Evolutionary conservation across 2,329 filamentous ascomycete genomes (phyloP).

Genomic region (Aphanocladium album): DNA sequence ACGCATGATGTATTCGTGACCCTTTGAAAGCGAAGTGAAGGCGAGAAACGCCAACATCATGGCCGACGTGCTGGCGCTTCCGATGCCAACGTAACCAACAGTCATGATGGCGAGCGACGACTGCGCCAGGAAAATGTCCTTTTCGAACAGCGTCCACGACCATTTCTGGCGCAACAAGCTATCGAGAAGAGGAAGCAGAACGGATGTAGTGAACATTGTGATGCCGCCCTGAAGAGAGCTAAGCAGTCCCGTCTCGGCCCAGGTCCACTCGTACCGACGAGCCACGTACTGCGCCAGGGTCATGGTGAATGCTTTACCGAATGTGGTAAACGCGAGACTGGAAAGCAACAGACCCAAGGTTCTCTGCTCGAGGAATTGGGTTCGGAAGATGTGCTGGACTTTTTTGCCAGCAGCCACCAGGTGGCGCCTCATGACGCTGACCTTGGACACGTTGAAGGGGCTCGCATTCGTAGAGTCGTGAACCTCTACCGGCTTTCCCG

Average conservation of each 20-base stretch:
- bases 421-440: background rate
- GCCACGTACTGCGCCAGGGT: slow-evolving; percentile 1
- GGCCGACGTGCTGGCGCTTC: background rate
- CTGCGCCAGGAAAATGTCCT: background rate
- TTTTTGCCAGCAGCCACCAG: background rate
- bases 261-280: background rate
- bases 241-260: slow-evolving; percentile 1
- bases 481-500: background rate
- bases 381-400: background rate
- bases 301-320: background rate
- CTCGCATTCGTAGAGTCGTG: background rate
- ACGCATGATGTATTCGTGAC: slow-evolving; percentile 4
- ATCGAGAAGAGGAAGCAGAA: background rate
- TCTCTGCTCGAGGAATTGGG: background rate
- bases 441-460: background rate
- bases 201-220: background rate
- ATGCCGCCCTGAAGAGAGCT: background rate
- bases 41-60: background rate
- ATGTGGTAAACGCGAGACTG: background rate
- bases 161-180: background rate
- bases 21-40: background rate
- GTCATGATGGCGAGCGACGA: background rate
- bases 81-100: background rate
- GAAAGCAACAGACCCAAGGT: background rate
- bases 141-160: background rate